Base-by-base conservation (phyloP, 1,284 basidiomycete genomes). In the Neonothopanus nambi region DNA sequence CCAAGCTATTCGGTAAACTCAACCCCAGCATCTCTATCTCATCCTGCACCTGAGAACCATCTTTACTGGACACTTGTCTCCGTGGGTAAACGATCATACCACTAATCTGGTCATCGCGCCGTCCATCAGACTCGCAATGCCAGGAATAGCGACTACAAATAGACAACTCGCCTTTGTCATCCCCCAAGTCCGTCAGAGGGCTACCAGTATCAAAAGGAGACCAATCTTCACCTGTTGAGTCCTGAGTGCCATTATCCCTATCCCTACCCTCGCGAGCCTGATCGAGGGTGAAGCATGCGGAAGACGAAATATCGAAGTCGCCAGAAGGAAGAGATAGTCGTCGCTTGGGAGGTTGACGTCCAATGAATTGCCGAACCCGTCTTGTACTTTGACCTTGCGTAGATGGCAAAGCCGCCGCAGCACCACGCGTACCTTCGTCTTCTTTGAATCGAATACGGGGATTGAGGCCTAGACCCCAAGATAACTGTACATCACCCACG, bases 401-500 rank as follows among this genome's bases (percentile, higher is more conserved):
- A n/a, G n/a, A n/a, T n/a, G n/a, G 18, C 13, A 11, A 30, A n/a
- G 15, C 21, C 2, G 11, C 13, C 12, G 9, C 26, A 23, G 13
- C 33, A 23, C 23, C 36, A 20, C n/a, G 3, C 9, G 18, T 17
- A 2, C 20, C 42, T 15, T 7, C 42, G 3, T 43, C 40, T 20
- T 38, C 30, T 13, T 18, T 35, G n/a, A 63, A 62, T 26, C 53
- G 57, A 46, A 59, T 36, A 11, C 52, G 47, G n/a, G 40, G 51
- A 20, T 48, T 37, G 2, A 53, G 48, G 2, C 61, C 62, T 20
- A 68, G 46, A 9, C 60, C 63, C 69, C 69, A 70, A 3, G 54
- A 58, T 3, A 61, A 57, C 41, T 70, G 68, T 6, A 64, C 42
- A 3, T 59, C 58, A 30, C 70, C 70, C 2, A 70, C 55, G 36